A percentile compares a stretch with the other conserved stretches of the same genome.
phyloP scores from a whole-genome alignment of 352 stramenopile genomes.

The Globisporangium alternatum region DNA sequence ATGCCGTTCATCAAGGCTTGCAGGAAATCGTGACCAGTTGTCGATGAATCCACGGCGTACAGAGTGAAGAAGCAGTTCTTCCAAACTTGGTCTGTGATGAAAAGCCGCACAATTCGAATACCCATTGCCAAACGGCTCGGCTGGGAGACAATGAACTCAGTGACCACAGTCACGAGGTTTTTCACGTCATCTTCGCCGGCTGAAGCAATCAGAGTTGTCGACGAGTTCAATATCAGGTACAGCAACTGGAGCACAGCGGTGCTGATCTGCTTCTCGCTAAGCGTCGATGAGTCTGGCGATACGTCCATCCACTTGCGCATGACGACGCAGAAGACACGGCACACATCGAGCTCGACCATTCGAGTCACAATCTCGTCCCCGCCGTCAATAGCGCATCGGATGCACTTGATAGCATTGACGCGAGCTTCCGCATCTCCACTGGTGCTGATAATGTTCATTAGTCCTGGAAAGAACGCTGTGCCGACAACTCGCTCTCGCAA shows the following conservation, averaged over 20 bases:
- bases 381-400: slow-evolving; percentile 58
- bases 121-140: slow-evolving; percentile 47
- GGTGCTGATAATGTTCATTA: slow-evolving; percentile 63
- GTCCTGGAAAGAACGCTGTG: slow-evolving; percentile 51
- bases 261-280: slow-evolving; percentile 24
- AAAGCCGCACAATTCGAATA: slow-evolving; percentile 73
- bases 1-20: slow-evolving; percentile 57
- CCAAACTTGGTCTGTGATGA: slow-evolving; percentile 58
- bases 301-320: slow-evolving; percentile 66
- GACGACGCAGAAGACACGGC: slow-evolving; percentile 60
- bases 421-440: slow-evolving; percentile 41
- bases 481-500: slow-evolving; percentile 65
- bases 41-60: slow-evolving; percentile 61
- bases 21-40: slow-evolving; percentile 62
- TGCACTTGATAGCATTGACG: slow-evolving; percentile 64
- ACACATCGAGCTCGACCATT: slow-evolving; percentile 74
- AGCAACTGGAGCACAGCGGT: slow-evolving; percentile 59
- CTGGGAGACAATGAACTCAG: slow-evolving; percentile 62
- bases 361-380: slow-evolving; percentile 45
- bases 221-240: slow-evolving; percentile 65
- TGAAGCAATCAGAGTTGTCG: slow-evolving; percentile 43
- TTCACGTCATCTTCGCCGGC: slow-evolving; percentile 58
- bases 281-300: slow-evolving; percentile 24
- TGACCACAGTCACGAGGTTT: slow-evolving; percentile 65
- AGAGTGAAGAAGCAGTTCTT: slow-evolving; percentile 73